These are phyloP conservation scores for Tylopilus microsporus DNA, from an alignment of 1,284 basidiomycete genomes.

Conservation along the genomic window DNA sequence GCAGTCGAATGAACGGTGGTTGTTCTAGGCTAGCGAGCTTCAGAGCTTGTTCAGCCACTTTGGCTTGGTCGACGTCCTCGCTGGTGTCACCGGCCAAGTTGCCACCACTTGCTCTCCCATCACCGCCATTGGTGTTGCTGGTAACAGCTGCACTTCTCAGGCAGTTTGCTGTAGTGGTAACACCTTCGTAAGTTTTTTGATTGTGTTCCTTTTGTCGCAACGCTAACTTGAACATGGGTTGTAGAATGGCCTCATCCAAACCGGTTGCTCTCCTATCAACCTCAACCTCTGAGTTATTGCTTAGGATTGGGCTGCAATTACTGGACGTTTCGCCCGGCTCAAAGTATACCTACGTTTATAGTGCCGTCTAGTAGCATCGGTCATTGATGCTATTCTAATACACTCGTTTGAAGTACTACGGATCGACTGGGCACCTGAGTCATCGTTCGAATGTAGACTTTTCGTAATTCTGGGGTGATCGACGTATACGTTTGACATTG, in stretches of 20 bases:
- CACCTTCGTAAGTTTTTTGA: background rate
- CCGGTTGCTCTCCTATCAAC: background rate
- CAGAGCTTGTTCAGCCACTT: fast-evolving
- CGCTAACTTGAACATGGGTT: background rate
- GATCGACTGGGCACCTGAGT: no score
- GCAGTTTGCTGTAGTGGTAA: background rate
- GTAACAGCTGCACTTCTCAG: background rate
- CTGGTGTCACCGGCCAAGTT: slow-evolving; percentile 1
- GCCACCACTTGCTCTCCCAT: background rate
- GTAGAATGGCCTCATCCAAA: background rate
- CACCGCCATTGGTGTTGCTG: background rate
- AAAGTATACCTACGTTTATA: background rate
- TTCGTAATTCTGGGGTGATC: no score
- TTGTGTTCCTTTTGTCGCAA: background rate
- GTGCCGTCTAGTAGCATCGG: background rate
- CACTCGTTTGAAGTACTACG: background rate
- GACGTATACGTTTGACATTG: no score
- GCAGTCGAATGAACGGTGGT: background rate
- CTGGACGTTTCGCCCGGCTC: background rate
- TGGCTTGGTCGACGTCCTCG: background rate
- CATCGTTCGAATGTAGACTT: no score
- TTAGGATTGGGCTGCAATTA: background rate
- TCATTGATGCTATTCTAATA: background rate
- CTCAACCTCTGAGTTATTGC: background rate
- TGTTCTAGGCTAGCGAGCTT: background rate